Evolutionary conservation across 371 early-diverging fungal species (phyloP).

Genomic region (Mucor lusitanicus): DNA sequence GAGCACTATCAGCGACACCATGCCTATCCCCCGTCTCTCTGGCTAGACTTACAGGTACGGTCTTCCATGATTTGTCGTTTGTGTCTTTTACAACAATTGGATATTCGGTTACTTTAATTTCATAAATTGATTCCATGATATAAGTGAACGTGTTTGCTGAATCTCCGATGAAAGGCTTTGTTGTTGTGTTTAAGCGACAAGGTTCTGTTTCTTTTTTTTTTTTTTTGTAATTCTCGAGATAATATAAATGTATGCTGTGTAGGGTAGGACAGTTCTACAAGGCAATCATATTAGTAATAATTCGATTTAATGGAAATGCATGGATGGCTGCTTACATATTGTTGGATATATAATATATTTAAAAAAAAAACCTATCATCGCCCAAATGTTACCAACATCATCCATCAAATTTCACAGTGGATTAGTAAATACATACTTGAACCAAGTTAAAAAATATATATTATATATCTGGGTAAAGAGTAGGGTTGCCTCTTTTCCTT

Average conservation of each 20-base stretch:
- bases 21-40: neutral
- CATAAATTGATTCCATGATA: conserved; percentile 19
- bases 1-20: neutral
- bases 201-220: conserved; percentile 4
- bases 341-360: conserved; percentile 4
- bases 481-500: neutral
- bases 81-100: conserved; percentile 28
- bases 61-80: conserved; percentile 20
- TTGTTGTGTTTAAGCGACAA: neutral
- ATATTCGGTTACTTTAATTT: conserved; percentile 23
- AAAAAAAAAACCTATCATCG: conserved; percentile 7
- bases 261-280: neutral
- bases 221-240: neutral
- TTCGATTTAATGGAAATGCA: neutral
- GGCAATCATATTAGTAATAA: neutral
- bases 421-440: no score
- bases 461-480: neutral
- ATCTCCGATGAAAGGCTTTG: conserved; percentile 11
- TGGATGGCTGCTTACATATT: neutral
- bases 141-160: conserved; percentile 11
- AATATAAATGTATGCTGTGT: neutral
- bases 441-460: conserved; percentile 7
- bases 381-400: neutral
- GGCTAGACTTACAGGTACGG: conserved; percentile 19
- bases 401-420: neutral